Base-by-base conservation (phyloP, 129 eudicot genomes). In the Sambucus nigra region DNA sequence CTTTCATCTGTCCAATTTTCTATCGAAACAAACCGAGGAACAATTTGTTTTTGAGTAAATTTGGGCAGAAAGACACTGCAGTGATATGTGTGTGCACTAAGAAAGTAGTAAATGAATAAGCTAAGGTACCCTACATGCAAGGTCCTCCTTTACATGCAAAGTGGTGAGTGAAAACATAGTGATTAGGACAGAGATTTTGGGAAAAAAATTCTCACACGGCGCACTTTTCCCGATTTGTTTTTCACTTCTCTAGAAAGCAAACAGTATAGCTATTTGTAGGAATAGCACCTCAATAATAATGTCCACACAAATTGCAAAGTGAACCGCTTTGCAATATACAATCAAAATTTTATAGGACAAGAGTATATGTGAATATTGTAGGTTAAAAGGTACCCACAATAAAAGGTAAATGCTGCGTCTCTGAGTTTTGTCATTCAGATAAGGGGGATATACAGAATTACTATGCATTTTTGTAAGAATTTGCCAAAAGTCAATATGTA, bases 121-220 rank as follows among this genome's bases (percentile, higher is more conserved):
- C 52, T 47, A 47, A 47, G 26, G 52, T 17, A 10, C 52, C 52
- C 52, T 47, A 47, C 52, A 47, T 47, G 13, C 48, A 13, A 42
- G n/a, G 48, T 7, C 7, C 48, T 42, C n/a, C n/a, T 42, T 42
- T 42, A 42, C 48, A 20, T 20, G 23, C 25, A 47, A 47, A 47
- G 52, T 47, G 52, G 52, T 20, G 26, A 12, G 52, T 21, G 52
- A 47, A 47, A 8, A 47, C 24, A 47, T 11, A 47, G 26, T 47
- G 52, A 47, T 21, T 7, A 21, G 23, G 13, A 47, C 23, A 47
- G 21, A 46, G 18, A 1, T 15, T 42, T 1, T 42, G 1, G 18
- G 5, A 42, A 42, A 42, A 4, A 1, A 6, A 12, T 42, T 42
- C 21, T 13, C 4, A 6, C 48, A 42, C 18, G n/a, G n/a, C n/a